These are phyloP conservation scores for Suillus occidentalis DNA, from an alignment of 768 basidiomycete species.

Conservation along the genomic window DNA sequence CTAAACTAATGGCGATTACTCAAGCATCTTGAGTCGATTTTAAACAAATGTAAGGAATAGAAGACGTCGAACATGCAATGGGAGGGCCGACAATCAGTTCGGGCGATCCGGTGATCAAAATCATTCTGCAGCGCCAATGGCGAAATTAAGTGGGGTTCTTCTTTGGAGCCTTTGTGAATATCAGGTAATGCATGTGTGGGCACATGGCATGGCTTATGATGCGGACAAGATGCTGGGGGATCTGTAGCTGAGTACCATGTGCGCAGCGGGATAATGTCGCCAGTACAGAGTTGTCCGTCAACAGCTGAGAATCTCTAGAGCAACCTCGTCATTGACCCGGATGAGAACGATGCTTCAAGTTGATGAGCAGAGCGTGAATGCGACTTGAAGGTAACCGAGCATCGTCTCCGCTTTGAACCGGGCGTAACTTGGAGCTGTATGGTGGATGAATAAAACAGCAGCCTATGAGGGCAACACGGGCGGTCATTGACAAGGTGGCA, in stretches of 20 bases:
- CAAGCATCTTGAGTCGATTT: no score
- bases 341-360: neutral
- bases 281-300: neutral
- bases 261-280: neutral
- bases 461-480: neutral
- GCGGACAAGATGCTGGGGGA: neutral
- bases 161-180: no score
- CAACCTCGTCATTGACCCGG: neutral
- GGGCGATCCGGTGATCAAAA: no score
- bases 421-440: no score
- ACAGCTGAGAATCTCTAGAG: neutral
- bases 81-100: no score
- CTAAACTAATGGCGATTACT: no score
- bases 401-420: neutral
- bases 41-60: no score
- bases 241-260: neutral
- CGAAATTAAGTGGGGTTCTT: no score
- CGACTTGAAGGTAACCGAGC: neutral
- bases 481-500: neutral
- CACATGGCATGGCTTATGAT: no score
- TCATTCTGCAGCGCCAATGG: no score
- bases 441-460: neutral
- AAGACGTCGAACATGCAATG: no score
- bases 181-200: no score
- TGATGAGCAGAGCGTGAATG: neutral